phyloP scores from a whole-genome alignment of 176 grass and related monocot species.

The Dendrocalamus sinicus region DNA sequence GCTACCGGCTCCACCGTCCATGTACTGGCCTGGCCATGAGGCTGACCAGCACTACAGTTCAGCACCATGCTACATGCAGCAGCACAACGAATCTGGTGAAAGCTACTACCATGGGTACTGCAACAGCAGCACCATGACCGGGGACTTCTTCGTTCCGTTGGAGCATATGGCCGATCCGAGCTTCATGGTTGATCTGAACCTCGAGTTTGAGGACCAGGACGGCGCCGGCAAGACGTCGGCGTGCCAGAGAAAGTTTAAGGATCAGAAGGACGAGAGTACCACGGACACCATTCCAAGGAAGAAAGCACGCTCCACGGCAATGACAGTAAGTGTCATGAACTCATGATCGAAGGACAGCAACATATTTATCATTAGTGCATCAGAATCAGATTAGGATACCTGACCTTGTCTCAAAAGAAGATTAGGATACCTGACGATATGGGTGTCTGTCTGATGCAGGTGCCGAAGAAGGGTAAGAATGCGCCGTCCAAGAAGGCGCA shows the following conservation, averaged over 20 bases:
- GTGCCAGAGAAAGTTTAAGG: slow-evolving; percentile 57
- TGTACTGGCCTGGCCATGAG: slow-evolving; percentile 68
- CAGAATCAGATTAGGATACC: neutral
- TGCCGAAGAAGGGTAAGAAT: slow-evolving; percentile 60
- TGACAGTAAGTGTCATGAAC: slow-evolving; percentile 41
- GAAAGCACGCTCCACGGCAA: slow-evolving; percentile 44
- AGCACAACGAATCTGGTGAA: slow-evolving; percentile 32
- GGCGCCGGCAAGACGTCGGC: neutral
- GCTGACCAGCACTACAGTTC: slow-evolving; percentile 56
- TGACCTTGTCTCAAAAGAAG: slow-evolving; percentile 7
- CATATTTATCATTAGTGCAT: neutral
- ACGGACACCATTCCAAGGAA: slow-evolving; percentile 47
- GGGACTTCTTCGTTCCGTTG: slow-evolving; percentile 51
- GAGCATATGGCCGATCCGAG: slow-evolving; percentile 51
- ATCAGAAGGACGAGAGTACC: slow-evolving; percentile 47
- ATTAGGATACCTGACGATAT: slow-evolving; percentile 36
- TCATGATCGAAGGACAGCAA: neutral
- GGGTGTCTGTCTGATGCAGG: slow-evolving; percentile 33
- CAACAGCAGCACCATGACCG: slow-evolving; percentile 34
- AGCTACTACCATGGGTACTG: slow-evolving; percentile 59
- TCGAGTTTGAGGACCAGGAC: slow-evolving; percentile 56
- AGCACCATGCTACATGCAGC: slow-evolving; percentile 61
- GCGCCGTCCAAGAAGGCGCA: slow-evolving; percentile 56
- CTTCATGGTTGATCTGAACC: slow-evolving; percentile 61
- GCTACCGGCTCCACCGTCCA: slow-evolving; percentile 22